Conservation (phyloP, 2,329 filamentous ascomycete genomes). For the Fusarium brevicatenulatum region DNA sequence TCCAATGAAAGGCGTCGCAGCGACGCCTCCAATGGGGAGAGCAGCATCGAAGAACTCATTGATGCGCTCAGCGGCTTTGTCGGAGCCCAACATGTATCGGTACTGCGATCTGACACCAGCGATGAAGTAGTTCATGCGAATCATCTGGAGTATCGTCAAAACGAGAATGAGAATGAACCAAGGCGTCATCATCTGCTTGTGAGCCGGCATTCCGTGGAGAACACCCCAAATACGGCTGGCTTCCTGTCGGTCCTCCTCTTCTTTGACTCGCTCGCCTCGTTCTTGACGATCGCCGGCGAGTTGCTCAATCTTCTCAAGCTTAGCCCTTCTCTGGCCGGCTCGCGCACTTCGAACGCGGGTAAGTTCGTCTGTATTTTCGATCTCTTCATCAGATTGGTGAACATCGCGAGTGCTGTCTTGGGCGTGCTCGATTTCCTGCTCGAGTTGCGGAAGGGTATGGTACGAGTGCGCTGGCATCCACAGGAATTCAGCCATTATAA, state of each 20-base stretch:
- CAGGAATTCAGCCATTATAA: constrained; percentile 51
- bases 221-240: constrained; percentile 76
- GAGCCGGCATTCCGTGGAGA: constrained; percentile 72
- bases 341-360: constrained; percentile 55
- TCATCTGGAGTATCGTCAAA: constrained; percentile 69
- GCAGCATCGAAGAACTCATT: constrained; percentile 58
- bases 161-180: constrained; percentile 79
- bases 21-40: constrained; percentile 74
- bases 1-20: constrained; percentile 78
- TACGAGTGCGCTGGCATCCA: constrained; percentile 55
- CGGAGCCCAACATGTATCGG: constrained; percentile 69
- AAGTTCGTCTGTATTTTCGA: constrained; percentile 58
- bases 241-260: constrained; percentile 67
- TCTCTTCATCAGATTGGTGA: constrained; percentile 65
- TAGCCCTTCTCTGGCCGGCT: constrained; percentile 62
- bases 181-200: constrained; percentile 71
- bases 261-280: constrained; percentile 64
- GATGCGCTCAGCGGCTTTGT: constrained; percentile 49
- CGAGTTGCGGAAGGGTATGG: constrained; percentile 52
- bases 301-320: constrained; percentile 70
- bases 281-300: constrained; percentile 67
- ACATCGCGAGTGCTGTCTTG: constrained; percentile 53
- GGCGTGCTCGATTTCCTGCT: constrained; percentile 52
- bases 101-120: constrained; percentile 78
- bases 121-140: constrained; percentile 77